A percentile compares a stretch with the other conserved stretches of the same genome.
These are phyloP conservation scores for Zopfochytrium polystomum DNA, from an alignment of 371 early-diverging fungal genomes.

Conservation along the genomic window DNA sequence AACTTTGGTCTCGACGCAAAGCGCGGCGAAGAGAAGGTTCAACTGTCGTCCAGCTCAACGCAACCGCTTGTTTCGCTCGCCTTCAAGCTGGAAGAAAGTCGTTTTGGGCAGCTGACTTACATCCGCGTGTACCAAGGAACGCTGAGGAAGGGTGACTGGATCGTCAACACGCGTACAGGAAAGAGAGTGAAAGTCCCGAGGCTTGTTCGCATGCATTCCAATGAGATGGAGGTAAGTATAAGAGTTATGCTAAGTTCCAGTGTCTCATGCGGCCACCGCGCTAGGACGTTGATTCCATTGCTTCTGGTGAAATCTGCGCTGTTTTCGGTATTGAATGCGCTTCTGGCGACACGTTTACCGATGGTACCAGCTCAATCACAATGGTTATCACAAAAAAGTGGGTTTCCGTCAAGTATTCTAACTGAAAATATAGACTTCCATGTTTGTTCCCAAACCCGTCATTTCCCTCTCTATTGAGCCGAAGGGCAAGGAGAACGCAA, in stretches of 20 bases:
- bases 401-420: too few relatives aligned
- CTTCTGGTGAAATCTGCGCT: constrained; percentile 97
- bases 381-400: too few relatives aligned
- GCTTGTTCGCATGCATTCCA: constrained; percentile 96
- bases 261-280: too few relatives aligned
- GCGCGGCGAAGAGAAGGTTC: constrained; percentile 40
- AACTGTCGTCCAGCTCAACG: constrained; percentile 51
- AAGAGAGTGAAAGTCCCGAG: constrained; percentile 94
- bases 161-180: constrained; percentile 85
- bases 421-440: constrained; percentile 78
- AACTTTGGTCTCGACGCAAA: constrained; percentile 87
- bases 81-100: constrained; percentile 94
- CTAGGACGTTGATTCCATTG: constrained; percentile 86
- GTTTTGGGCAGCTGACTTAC: constrained; percentile 95
- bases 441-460: constrained; percentile 97
- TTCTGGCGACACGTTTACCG: constrained; percentile 95
- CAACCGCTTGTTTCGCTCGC: constrained; percentile 80
- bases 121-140: constrained; percentile 96
- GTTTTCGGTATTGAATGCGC: constrained; percentile 98
- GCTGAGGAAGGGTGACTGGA: constrained; percentile 79
- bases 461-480: constrained; percentile 89
- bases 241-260: too few relatives aligned
- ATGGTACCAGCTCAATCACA: constrained; percentile 77
- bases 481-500: constrained; percentile 84
- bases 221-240: constrained; percentile 83